These are phyloP conservation scores for Chalaropsis thielavioides DNA, from an alignment of 2,329 filamentous ascomycete species.

Conservation along the genomic window DNA sequence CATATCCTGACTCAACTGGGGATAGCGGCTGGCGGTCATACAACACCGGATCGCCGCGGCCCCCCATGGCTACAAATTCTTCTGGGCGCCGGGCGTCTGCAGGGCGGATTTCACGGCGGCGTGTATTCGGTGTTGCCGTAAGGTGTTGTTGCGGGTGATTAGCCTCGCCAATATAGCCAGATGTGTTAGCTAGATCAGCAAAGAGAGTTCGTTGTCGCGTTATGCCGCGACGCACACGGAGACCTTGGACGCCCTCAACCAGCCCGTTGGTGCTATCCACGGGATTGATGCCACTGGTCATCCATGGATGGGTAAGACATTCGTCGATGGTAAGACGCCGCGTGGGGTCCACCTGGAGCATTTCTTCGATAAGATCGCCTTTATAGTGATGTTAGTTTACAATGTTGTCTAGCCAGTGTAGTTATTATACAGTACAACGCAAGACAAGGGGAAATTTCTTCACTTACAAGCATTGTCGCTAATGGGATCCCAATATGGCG, in stretches of 20 bases:
- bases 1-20: slow-evolving; percentile 25
- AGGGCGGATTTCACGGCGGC: slow-evolving; percentile 47
- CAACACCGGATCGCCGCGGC: slow-evolving; percentile 67
- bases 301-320: slow-evolving; percentile 85
- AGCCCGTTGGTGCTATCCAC: slow-evolving; percentile 86
- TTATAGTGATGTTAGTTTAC: slow-evolving; percentile 13
- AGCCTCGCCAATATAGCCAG: background rate
- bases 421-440: background rate
- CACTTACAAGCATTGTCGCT: slow-evolving; percentile 60
- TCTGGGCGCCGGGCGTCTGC: slow-evolving; percentile 50
- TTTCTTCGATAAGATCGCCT: slow-evolving; percentile 84
- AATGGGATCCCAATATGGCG: slow-evolving; percentile 86
- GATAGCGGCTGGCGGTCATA: slow-evolving; percentile 40
- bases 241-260: slow-evolving; percentile 65
- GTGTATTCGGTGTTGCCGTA: slow-evolving; percentile 22
- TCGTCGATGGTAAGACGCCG: slow-evolving; percentile 78
- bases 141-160: background rate
- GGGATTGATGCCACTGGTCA: slow-evolving; percentile 47
- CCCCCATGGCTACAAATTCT: slow-evolving; percentile 75
- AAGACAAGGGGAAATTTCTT: background rate
- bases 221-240: slow-evolving; percentile 74
- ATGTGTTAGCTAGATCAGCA: slow-evolving; percentile 22
- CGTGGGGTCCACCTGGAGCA: slow-evolving; percentile 79
- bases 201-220: slow-evolving; percentile 74
- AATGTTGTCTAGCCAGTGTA: background rate